Evolutionary conservation across 345 rosid genomes (phyloP), one percentile per base, ranked within the genome.

Genomic region (Heritiera fomes): DNA sequence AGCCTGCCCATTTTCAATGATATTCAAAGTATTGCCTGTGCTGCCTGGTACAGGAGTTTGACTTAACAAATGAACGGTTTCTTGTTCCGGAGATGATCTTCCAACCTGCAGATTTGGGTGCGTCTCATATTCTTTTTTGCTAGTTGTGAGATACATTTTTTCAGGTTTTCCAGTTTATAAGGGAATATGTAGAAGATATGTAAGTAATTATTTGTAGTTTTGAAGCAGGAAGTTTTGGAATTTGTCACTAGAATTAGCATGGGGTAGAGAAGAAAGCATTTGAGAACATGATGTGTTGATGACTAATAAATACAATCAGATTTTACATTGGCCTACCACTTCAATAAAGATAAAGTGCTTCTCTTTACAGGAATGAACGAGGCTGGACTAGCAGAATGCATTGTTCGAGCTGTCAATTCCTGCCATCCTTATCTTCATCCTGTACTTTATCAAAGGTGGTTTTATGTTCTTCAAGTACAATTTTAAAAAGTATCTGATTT

Each of bases 311-410:
- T 34, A 34, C 3, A 34, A 34, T 1, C 38, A 34, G 38, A 34
- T 30, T 49, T 23, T 46, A 11, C 40, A 28, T 18, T 17, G 6
- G 45, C 64, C 18, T 43, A 2, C 12, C 47, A n/a, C 50, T 11
- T 46, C 10, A 32, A 34, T 49, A n/a, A 55, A 40, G 15, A 46
- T 28, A 45, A 71, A 46, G 78, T 45, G 78, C 23, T 53, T 46
- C 11, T 61, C 32, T 20, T 17, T 28, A 20, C 89, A 93, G 99
- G 99, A 83, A 90, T 93, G 95, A 90, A 92, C 77, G 92, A 95
- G 89, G 99, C 98, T 52, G 99, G 99, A 82, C 90, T 95, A 53
- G 97, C 95, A 50, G 98, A 95, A 86, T 91, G 98, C 85, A 91
- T 95, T 77, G 98, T 95, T 50, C 91, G 99, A 84, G 90, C 99